Percentiles rank a stretch among this genome's conserved stretches.
Evolutionary conservation across 495 filamentous ascomycete species (phyloP).

Genomic region (Lasiosphaeris hirsuta): DNA sequence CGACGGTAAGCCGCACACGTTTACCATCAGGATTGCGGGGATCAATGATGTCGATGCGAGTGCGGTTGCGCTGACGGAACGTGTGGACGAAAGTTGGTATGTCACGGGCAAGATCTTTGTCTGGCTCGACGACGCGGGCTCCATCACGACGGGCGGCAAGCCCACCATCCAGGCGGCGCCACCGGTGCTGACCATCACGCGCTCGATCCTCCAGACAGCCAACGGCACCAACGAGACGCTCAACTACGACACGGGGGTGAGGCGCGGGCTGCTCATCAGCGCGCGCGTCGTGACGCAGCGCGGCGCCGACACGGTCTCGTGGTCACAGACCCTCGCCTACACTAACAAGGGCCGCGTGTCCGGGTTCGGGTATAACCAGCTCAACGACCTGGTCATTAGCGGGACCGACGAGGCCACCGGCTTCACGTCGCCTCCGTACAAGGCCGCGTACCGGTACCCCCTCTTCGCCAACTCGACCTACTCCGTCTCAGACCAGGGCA

Average conservation of each 20-base stretch:
- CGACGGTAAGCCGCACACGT: constrained; percentile 61
- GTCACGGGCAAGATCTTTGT: constrained; percentile 82
- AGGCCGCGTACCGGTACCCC: constrained; percentile 59
- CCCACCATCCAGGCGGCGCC: constrained; percentile 26
- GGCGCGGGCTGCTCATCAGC: constrained; percentile 53
- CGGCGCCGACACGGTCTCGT: constrained; percentile 41
- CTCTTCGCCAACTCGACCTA: constrained; percentile 58
- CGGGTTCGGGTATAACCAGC: constrained; percentile 57
- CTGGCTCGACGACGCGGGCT: constrained; percentile 54
- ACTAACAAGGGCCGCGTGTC: constrained; percentile 59
- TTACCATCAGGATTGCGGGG: constrained; percentile 68
- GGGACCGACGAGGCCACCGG: constrained; percentile 53
- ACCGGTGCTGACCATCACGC: constrained; percentile 34
- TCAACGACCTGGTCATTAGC: constrained; percentile 57
- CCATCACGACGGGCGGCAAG: constrained; percentile 48
- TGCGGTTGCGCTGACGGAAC: constrained; percentile 51
- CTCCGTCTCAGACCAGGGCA: constrained; percentile 40
- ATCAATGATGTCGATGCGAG: constrained; percentile 45
- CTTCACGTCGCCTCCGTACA: constrained; percentile 32
- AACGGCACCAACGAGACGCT: constrained; percentile 61
- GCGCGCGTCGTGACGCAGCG: constrained; percentile 48
- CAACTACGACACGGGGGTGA: constrained; percentile 55
- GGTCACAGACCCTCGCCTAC: constrained; percentile 61
- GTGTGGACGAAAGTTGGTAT: constrained; percentile 68
- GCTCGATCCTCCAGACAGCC: constrained; percentile 37